Evolutionary conservation across 352 stramenopile genomes (phyloP).

Genomic region (Phytophthora parvispora): DNA sequence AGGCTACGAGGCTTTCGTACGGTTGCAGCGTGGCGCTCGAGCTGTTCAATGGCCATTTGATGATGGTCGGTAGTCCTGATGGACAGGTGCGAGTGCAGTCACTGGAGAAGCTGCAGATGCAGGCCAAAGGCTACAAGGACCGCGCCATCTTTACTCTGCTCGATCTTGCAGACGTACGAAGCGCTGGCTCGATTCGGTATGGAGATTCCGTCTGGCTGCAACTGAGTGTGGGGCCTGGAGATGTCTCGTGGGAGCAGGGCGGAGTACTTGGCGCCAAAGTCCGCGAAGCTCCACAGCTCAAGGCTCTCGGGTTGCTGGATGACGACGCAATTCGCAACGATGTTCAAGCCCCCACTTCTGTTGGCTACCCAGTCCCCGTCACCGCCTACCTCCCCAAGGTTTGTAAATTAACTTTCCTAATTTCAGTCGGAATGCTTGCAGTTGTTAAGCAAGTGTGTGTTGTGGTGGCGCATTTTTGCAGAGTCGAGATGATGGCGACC

Average conservation of each 20-base stretch:
- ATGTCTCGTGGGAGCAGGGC: conserved; percentile 79
- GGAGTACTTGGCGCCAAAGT: conserved; percentile 82
- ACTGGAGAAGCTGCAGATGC: conserved; percentile 66
- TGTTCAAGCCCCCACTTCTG: conserved; percentile 48
- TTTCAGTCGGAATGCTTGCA: background rate
- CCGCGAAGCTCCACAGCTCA: conserved; percentile 74
- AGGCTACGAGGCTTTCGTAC: conserved; percentile 68
- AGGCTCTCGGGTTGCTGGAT: conserved; percentile 62
- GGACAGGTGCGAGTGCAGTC: conserved; percentile 69
- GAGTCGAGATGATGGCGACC: conserved; percentile 75
- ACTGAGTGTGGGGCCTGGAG: conserved; percentile 69
- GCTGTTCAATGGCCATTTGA: conserved; percentile 80
- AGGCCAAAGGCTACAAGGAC: conserved; percentile 62
- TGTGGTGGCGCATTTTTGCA: conserved; percentile 16
- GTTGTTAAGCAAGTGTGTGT: background rate
- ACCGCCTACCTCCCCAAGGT: conserved; percentile 82
- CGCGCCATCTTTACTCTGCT: conserved; percentile 79
- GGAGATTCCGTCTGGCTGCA: conserved; percentile 85
- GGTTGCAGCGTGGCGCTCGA: conserved; percentile 77
- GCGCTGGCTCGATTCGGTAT: conserved; percentile 74
- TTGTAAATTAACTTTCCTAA: background rate
- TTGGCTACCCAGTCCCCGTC: conserved; percentile 71
- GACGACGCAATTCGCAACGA: conserved; percentile 62
- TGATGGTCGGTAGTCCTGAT: conserved; percentile 75
- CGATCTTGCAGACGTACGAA: conserved; percentile 72